These are phyloP conservation scores for Cystobasidium onofrii DNA, from an alignment of 768 basidiomycete genomes.

Conservation along the genomic window DNA sequence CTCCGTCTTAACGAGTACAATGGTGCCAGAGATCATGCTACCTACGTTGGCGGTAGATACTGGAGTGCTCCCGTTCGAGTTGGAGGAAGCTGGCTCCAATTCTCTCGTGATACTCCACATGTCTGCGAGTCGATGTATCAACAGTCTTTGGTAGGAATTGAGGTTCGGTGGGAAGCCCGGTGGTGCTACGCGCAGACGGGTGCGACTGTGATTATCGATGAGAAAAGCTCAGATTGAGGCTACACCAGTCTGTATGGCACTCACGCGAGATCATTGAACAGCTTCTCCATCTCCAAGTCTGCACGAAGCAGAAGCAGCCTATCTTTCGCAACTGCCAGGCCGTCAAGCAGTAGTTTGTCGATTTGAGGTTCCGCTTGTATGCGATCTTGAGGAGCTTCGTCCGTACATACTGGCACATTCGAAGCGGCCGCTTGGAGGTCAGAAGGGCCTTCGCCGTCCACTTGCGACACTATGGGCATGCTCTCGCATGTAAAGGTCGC, in stretches of 20 bases:
- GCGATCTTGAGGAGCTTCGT: background rate
- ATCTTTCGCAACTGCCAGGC: constrained; percentile 15
- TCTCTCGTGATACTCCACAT: constrained; percentile 40
- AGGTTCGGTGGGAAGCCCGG: constrained; percentile 28
- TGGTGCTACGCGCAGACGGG: constrained; percentile 1
- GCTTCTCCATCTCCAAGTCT: constrained; percentile 22
- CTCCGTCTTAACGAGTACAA: constrained; percentile 25
- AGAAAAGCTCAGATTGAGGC: background rate
- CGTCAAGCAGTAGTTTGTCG: constrained; percentile 19
- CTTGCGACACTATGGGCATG: background rate
- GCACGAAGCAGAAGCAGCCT: constrained; percentile 13
- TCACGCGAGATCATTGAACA: constrained; percentile 15
- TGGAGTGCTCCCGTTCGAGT: background rate
- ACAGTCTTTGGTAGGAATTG: constrained; percentile 41
- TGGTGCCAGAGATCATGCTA: constrained; percentile 6
- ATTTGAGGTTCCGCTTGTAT: background rate
- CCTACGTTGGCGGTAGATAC: background rate
- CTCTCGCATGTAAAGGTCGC: background rate
- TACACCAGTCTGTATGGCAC: background rate
- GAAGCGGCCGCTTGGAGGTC: background rate
- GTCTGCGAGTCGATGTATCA: constrained; percentile 41
- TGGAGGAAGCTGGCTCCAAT: constrained; percentile 24
- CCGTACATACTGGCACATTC: background rate
- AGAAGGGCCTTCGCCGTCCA: background rate
- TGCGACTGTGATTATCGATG: background rate